phyloP scores from a whole-genome alignment of 2,329 filamentous ascomycete species.

The Trichoderma sp. region DNA sequence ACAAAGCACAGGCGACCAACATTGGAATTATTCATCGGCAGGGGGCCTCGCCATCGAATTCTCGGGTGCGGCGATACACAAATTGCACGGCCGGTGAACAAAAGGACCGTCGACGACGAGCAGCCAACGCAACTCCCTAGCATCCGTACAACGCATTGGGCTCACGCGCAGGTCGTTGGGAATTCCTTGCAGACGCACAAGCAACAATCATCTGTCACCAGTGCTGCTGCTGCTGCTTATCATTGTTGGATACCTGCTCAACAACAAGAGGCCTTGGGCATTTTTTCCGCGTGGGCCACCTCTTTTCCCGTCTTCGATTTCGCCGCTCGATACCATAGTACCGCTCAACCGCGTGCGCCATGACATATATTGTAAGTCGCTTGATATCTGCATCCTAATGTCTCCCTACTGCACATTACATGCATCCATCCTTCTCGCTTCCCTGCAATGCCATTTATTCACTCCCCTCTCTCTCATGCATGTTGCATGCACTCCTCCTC shows the following conservation, averaged over 20 bases:
- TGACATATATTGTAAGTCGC: conserved; percentile 41
- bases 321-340: conserved; percentile 22
- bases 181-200: neutral
- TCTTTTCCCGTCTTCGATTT: neutral
- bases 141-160: neutral
- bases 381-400: neutral
- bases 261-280: neutral
- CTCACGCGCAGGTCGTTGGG: conserved; percentile 12
- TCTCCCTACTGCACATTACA: conserved; percentile 21
- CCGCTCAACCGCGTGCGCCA: conserved; percentile 33
- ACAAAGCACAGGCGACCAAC: neutral
- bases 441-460: neutral
- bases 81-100: neutral
- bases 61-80: neutral
- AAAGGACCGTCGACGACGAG: neutral
- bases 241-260: neutral
- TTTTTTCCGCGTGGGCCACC: neutral
- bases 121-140: neutral
- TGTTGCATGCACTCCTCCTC: conserved; percentile 14
- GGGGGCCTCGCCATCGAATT: neutral
- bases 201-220: neutral
- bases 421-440: conserved; percentile 19
- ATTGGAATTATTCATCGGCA: conserved; percentile 2
- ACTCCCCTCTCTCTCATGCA: conserved; percentile 13
- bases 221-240: conserved; percentile 2